These are phyloP conservation scores for Arthrobotrys conoides DNA, from an alignment of 2,329 filamentous ascomycete species.

Conservation along the genomic window DNA sequence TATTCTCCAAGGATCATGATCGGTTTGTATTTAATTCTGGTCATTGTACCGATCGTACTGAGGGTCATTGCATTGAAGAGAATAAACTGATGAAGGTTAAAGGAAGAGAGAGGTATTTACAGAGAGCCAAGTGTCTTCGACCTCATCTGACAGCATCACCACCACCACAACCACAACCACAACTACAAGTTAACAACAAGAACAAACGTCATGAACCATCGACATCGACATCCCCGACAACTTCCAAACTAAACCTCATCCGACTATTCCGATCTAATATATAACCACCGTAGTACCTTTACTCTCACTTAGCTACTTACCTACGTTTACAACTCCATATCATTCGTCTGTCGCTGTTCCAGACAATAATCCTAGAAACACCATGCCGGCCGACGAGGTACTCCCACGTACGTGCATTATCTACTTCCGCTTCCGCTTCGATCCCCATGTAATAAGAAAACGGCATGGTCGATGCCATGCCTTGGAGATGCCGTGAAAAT, in stretches of 20 bases:
- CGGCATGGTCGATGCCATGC: background rate
- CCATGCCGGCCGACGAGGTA: slow-evolving; percentile 56
- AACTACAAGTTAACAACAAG: background rate
- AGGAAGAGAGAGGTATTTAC: background rate
- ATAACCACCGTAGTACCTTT: background rate
- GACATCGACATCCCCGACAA: background rate
- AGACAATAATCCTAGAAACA: slow-evolving; percentile 15
- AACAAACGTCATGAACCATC: slow-evolving; percentile 43
- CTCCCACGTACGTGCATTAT: slow-evolving; percentile 53
- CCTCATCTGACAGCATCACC: slow-evolving; percentile 35
- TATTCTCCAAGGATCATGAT: slow-evolving; percentile 19
- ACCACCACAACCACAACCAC: slow-evolving; percentile 4
- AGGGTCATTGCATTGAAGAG: too few relatives aligned
- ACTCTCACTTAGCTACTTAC: background rate
- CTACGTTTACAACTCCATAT: slow-evolving; percentile 15
- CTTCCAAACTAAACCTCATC: slow-evolving; percentile 29
- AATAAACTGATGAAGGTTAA: too few relatives aligned
- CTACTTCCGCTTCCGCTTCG: background rate
- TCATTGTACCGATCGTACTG: background rate
- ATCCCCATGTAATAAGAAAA: background rate
- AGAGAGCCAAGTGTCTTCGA: background rate
- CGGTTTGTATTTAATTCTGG: slow-evolving; percentile 14
- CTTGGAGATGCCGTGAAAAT: too few relatives aligned
- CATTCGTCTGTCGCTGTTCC: slow-evolving; percentile 18
- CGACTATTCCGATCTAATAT: background rate